Evolutionary conservation across 2,329 filamentous ascomycete species (phyloP).

Genomic region (Penicillium sp.): DNA sequence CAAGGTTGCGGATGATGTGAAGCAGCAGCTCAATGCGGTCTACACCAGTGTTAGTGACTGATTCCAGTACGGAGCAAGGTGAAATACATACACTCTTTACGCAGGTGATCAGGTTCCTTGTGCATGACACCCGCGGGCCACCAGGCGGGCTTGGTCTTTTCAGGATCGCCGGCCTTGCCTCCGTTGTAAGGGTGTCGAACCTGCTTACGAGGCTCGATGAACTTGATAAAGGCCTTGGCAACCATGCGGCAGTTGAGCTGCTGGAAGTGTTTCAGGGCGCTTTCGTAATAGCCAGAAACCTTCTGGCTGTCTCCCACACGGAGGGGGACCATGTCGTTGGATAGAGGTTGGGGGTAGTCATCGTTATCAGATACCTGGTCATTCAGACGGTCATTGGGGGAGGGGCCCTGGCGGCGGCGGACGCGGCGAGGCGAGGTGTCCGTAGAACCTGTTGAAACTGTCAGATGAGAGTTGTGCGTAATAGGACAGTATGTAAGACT

Average conservation of each 20-base stretch:
- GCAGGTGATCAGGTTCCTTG: slow-evolving; percentile 47
- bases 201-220: slow-evolving; percentile 47
- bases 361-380: slow-evolving; percentile 23
- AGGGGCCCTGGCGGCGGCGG: slow-evolving; percentile 26
- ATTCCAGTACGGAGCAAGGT: background rate
- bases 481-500: slow-evolving; percentile 8
- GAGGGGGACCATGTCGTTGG: slow-evolving; percentile 28
- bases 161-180: slow-evolving; percentile 39
- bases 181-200: slow-evolving; percentile 48
- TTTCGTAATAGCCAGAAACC: slow-evolving; percentile 39
- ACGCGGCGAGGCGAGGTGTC: slow-evolving; percentile 25
- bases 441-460: slow-evolving; percentile 7
- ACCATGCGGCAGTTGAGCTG: slow-evolving; percentile 45
- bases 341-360: slow-evolving; percentile 19
- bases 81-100: slow-evolving; percentile 41
- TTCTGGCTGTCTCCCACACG: slow-evolving; percentile 39
- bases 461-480: background rate
- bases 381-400: slow-evolving; percentile 15
- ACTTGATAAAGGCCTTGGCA: slow-evolving; percentile 45
- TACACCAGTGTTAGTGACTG: slow-evolving; percentile 12
- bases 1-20: slow-evolving; percentile 39
- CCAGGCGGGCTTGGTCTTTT: slow-evolving; percentile 44
- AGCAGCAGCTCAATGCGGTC: slow-evolving; percentile 38
- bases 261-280: slow-evolving; percentile 41
- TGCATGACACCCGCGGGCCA: slow-evolving; percentile 45